Evolutionary conservation across 2,329 filamentous ascomycete genomes (phyloP).

Genomic region (Chaetomiaceae sp.): DNA sequence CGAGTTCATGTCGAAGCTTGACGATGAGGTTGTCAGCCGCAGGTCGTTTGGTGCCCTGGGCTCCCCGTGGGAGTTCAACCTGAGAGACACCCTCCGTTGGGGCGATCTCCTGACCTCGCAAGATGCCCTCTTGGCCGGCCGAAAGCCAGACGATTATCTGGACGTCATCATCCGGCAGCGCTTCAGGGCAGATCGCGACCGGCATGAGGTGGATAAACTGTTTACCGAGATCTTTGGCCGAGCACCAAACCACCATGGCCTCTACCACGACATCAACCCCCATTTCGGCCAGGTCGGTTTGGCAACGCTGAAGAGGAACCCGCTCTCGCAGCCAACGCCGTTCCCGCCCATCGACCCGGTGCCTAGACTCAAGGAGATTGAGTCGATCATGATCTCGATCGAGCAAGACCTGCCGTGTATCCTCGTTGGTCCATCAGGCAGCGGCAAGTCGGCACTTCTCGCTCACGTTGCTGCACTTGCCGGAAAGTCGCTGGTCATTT

Average conservation of each 20-base stretch:
- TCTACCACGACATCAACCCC: conserved; percentile 65
- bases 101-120: conserved; percentile 62
- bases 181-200: conserved; percentile 71
- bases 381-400: conserved; percentile 82
- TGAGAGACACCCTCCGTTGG: conserved; percentile 88
- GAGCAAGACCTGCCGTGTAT: conserved; percentile 86
- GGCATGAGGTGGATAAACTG: conserved; percentile 57
- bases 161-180: conserved; percentile 80
- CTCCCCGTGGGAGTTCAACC: conserved; percentile 92
- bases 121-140: conserved; percentile 56
- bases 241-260: conserved; percentile 52
- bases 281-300: conserved; percentile 73
- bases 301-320: conserved; percentile 61
- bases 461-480: conserved; percentile 73
- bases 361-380: conserved; percentile 64
- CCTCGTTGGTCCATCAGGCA: conserved; percentile 76
- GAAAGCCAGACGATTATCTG: conserved; percentile 66
- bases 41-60: conserved; percentile 57
- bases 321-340: conserved; percentile 45
- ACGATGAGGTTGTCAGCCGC: conserved; percentile 61
- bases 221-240: conserved; percentile 61
- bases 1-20: conserved; percentile 73
- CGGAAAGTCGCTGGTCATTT: conserved; percentile 72
- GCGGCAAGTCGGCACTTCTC: conserved; percentile 79
- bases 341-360: conserved; percentile 49